Base-by-base conservation (phyloP, 2,329 filamentous ascomycete species). In the Phialophora tarda region DNA sequence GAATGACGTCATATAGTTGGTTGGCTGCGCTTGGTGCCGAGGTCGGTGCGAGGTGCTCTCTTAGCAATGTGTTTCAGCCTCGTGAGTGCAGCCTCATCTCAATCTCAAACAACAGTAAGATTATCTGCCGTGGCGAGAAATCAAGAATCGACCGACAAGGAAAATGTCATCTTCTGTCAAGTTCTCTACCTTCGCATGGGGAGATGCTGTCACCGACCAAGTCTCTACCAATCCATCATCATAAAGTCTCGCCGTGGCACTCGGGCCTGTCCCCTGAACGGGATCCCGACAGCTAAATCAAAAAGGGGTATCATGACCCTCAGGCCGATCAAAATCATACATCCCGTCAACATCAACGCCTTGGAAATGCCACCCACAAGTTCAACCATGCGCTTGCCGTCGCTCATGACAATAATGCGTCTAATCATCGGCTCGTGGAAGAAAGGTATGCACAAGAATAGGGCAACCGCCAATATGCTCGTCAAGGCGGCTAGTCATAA, bases 321-420 rank as follows among this genome's bases (percentile, higher is more conserved):
- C 54, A 81, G 77, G 28, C 70, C 75, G 21, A 73, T 71, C 71
- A 62, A 58, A 38, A 69, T 26, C 53, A 69, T 59, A 38, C 63
- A 68, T 34, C 83, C 98, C 59, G 86, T 88, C 72, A 85, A 88
- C 62, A 79, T 88, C 64, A 85, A 87, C 75, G 85, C 85, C 11
- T 87, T 87, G 72, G 80, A 81, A 53, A 78, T 87, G 1, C 86
- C 89, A 23, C 82, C 85, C 59, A 88, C 88, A 56, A 21, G 38
- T 44, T 38, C 67, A 47, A 53, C 53, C 24, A 21, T 38, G 32
- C 60, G 54, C 30, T 60, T 58, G 57, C 65, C 53, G 48, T 59
- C 58, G 63, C 56, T 59, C 34, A 66, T 65, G 53, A 66, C 34
- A 47, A 17, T 28, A 28, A 57, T 47, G 38, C 12, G 47, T 59